These are phyloP conservation scores for Lentinula detonsa DNA, from an alignment of 768 basidiomycete genomes.

Conservation along the genomic window DNA sequence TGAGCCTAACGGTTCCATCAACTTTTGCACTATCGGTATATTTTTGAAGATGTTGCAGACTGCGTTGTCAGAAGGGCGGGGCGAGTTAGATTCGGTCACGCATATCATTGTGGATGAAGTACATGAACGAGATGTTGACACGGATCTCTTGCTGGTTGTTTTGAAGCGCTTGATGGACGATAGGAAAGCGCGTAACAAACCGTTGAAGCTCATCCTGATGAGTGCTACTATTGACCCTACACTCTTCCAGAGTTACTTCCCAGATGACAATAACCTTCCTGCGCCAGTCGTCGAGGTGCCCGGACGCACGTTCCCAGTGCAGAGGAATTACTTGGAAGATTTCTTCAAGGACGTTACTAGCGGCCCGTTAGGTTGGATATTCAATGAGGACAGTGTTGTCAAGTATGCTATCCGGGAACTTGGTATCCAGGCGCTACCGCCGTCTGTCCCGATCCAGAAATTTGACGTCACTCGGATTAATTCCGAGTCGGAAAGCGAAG, in stretches of 20 bases:
- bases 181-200: slow-evolving; percentile 60
- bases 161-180: slow-evolving; percentile 78
- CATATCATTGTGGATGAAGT: slow-evolving; percentile 95
- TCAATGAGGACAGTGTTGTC: slow-evolving; percentile 60
- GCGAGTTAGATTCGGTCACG: slow-evolving; percentile 67
- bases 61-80: slow-evolving; percentile 43
- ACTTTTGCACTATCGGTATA: slow-evolving; percentile 91
- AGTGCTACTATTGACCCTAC: slow-evolving; percentile 92
- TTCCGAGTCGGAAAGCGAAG: slow-evolving; percentile 34
- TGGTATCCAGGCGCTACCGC: slow-evolving; percentile 21
- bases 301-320: slow-evolving; percentile 89
- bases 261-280: slow-evolving; percentile 47
- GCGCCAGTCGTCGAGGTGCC: slow-evolving; percentile 77
- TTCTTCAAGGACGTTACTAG: slow-evolving; percentile 49
- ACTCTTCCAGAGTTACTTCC: slow-evolving; percentile 87
- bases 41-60: slow-evolving; percentile 84
- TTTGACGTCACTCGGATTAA: slow-evolving; percentile 10
- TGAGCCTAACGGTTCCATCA: slow-evolving; percentile 75
- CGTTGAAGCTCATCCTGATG: slow-evolving; percentile 88
- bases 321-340: slow-evolving; percentile 76
- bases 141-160: slow-evolving; percentile 83
- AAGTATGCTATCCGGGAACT: slow-evolving; percentile 73
- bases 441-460: slow-evolving; percentile 19
- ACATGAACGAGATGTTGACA: slow-evolving; percentile 93
- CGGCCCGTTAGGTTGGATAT: slow-evolving; percentile 52